A percentile compares a stretch with the other conserved stretches of the same genome.
Conservation (phyloP, 2,329 filamentous ascomycete genomes). For the Hymenoscyphus salicellus region DNA sequence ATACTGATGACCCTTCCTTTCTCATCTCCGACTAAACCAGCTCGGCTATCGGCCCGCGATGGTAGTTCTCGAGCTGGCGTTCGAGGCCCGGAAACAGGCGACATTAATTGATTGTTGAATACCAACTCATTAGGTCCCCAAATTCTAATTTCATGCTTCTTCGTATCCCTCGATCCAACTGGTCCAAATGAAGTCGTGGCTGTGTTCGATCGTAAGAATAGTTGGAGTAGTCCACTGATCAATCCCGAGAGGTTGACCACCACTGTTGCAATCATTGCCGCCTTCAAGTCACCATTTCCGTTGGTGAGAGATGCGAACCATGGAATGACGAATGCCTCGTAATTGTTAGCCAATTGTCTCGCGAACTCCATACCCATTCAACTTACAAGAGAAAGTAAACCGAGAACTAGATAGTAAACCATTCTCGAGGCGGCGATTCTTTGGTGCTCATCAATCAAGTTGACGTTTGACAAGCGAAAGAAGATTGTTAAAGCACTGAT, state of each 20-base stretch:
- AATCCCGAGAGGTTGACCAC: constrained; percentile 65
- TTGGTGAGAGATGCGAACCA: constrained; percentile 61
- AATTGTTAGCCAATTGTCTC: constrained; percentile 30
- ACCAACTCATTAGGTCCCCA: constrained; percentile 42
- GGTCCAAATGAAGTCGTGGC: constrained; percentile 53
- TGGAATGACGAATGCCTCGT: constrained; percentile 56
- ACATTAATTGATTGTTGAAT: constrained; percentile 29
- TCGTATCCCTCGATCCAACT: constrained; percentile 48
- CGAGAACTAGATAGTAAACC: constrained; percentile 61
- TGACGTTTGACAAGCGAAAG: constrained; percentile 52
- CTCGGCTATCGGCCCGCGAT: constrained; percentile 24
- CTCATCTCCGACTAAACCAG: constrained; percentile 26
- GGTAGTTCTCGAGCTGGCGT: constrained; percentile 16
- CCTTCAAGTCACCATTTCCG: constrained; percentile 45
- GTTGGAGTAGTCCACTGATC: constrained; percentile 61
- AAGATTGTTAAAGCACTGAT: constrained; percentile 54
- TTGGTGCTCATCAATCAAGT: constrained; percentile 56
- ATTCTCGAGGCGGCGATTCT: constrained; percentile 64
- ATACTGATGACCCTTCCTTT: constrained; percentile 27
- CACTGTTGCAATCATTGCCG: constrained; percentile 63
- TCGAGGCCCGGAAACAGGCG: constrained; percentile 29
- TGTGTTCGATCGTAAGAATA: constrained; percentile 64
- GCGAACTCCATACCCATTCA: constrained; percentile 16
- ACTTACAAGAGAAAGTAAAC: constrained; percentile 56
- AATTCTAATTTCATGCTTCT: constrained; percentile 48